Percentiles rank a stretch among this genome's conserved stretches.
These are phyloP conservation scores for Drechslera avenae DNA, from an alignment of 2,329 filamentous ascomycete species.

Conservation along the genomic window DNA sequence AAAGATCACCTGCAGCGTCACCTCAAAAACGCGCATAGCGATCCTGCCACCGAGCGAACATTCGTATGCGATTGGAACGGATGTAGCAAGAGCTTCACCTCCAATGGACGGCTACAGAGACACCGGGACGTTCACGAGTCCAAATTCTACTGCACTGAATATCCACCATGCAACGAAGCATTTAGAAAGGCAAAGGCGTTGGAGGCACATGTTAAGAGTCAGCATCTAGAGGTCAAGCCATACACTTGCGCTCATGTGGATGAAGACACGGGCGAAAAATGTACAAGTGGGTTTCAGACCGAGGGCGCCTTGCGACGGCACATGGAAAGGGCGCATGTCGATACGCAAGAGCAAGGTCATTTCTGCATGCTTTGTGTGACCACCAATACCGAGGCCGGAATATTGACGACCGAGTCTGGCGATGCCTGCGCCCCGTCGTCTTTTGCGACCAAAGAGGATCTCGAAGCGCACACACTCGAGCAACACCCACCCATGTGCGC, in stretches of 20 bases:
- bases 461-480: conserved; percentile 74
- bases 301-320: conserved; percentile 74
- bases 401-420: conserved; percentile 31
- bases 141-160: conserved; percentile 74
- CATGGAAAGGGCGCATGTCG: conserved; percentile 70
- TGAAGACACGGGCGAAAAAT: conserved; percentile 59
- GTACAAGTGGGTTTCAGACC: conserved; percentile 74
- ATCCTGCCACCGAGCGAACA: conserved; percentile 61
- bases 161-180: conserved; percentile 71
- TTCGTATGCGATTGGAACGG: conserved; percentile 73
- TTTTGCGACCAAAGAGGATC: conserved; percentile 73
- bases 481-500: conserved; percentile 75
- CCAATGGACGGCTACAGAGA: conserved; percentile 74
- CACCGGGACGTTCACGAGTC: conserved; percentile 81
- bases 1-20: conserved; percentile 87
- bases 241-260: conserved; percentile 71
- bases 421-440: conserved; percentile 17
- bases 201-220: conserved; percentile 77
- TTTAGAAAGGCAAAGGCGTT: conserved; percentile 90
- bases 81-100: conserved; percentile 82
- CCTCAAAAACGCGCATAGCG: conserved; percentile 77
- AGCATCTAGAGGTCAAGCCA: conserved; percentile 73
- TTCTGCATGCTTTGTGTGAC: conserved; percentile 74
- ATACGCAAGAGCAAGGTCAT: conserved; percentile 61
- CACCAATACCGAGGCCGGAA: conserved; percentile 39